Base-by-base conservation (phyloP, 345 rosid species). In the Populus davidiana region DNA sequence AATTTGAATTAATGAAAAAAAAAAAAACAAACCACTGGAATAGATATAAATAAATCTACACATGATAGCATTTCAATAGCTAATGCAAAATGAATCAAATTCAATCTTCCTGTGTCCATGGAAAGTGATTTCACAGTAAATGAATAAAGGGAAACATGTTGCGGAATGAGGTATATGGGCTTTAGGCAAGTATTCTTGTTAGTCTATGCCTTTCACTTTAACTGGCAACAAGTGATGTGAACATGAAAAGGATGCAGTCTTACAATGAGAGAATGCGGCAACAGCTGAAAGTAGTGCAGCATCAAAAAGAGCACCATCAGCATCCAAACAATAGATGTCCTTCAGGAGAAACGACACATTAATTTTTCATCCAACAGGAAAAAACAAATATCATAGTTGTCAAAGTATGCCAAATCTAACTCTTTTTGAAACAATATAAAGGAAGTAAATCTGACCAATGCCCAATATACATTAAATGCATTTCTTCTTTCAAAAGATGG, bases 291-390 rank as follows among this genome's bases (percentile, higher is more conserved):
- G 91, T 83, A 95, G 76, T 71, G 97, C 99, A 83, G 94, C 91
- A 77, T 95, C 99, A 44, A 92, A 95, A 75, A 95, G 97, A 71
- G 94, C 80, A 77, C 97, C 98, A 91, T 93, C 98, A 56, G 99
- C 98, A 84, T 95, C 94, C 79, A 93, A 83, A 79, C 99, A 95
- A 69, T 95, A 95, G 23, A 95, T 87, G 73, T 93, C 99, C 99
- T 95, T 85, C 73, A 72, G 25, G n/a, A 72, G 31, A 78, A 43
- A n/a, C 18, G 29, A 23, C 25, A 54, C 8, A 6, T 6, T 41
- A 3, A 56, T 41, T 52, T 50, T 12, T 47, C 71, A 38, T 64
- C 56, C 43, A 41, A 68, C 8, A 50, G 50, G 5, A 33, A 4
- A 75, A 50, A 23, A 70, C 33, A 52, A 5, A 47, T 47, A 47